phyloP scores from a whole-genome alignment of 306 rosid species.

The Ammopiptanthus mongolicus region DNA sequence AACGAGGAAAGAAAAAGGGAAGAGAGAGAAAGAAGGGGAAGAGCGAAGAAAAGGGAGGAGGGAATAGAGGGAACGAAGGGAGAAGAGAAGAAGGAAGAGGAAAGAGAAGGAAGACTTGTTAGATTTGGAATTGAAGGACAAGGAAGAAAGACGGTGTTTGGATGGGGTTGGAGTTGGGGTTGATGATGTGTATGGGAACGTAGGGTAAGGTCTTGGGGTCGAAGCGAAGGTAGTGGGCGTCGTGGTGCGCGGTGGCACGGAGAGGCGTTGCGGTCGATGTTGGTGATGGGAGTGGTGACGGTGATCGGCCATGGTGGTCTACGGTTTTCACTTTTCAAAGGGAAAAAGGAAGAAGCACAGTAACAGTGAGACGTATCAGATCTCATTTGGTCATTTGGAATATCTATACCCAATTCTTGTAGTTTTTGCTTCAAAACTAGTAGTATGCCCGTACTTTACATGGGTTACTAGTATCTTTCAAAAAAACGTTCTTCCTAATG shows the following conservation, averaged over 20 bases:
- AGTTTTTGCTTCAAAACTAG: no score
- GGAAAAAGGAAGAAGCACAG: background rate
- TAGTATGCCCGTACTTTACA: no score
- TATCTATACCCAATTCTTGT: no score
- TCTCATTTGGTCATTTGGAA: background rate
- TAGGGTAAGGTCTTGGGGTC: slow-evolving; percentile 37
- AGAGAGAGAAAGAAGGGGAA: slow-evolving; percentile 68
- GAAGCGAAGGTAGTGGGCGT: slow-evolving; percentile 16
- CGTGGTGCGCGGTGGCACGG: slow-evolving; percentile 52
- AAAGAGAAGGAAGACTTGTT: slow-evolving; percentile 54
- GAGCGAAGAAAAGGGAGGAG: slow-evolving; percentile 78
- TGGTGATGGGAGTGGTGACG: slow-evolving; percentile 54
- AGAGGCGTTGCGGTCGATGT: slow-evolving; percentile 76
- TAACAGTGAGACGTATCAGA: background rate
- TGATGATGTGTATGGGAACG: slow-evolving; percentile 41
- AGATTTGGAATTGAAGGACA: slow-evolving; percentile 42
- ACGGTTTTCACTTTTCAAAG: background rate
- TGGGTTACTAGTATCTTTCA: no score
- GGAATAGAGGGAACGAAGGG: slow-evolving; percentile 68
- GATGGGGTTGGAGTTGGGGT: slow-evolving; percentile 71
- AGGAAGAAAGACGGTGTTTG: slow-evolving; percentile 47
- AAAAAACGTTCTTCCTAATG: no score
- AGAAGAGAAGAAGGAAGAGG: slow-evolving; percentile 62
- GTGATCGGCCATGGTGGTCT: slow-evolving; percentile 60
- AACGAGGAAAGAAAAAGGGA: slow-evolving; percentile 72